Evolutionary conservation across 148 eudicot genomes (phyloP), one percentile per base, ranked within the genome.

Genomic region (Heliamphora exappendiculata): DNA sequence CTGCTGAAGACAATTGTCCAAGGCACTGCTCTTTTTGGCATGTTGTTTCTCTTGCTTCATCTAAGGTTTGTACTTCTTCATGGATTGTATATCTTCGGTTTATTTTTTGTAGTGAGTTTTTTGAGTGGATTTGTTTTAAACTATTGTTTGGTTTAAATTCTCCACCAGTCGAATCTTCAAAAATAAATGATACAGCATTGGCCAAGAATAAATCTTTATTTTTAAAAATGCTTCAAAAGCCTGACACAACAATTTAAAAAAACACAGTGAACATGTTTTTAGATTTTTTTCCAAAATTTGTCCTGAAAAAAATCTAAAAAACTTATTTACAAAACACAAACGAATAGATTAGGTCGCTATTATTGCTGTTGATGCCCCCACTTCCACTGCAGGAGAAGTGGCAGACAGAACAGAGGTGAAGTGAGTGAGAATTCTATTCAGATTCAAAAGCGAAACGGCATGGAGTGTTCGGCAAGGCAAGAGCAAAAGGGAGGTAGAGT

Each of bases 11-110:
- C 90, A 79, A 85, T 91, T 66, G 80, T 80, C 63, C 82, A 81
- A 86, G 93, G 93, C 78, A 89, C 93, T 5, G 91, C 96, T 44
- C 67, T 91, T 73, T 73, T 87, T 70, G 96, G 96, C 50, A 66
- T 85, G 75, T 75, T 90, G 75, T 84, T 82, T 82, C 79, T 90
- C 84, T 81, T 89, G 83, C 84, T 89, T 59, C 90, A 82, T 70
- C 74, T 91, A 82, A 91, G 91, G 96, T 91, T 36, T 34, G 66
- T 85, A 49, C 42, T 66, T 39, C 24, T 10, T 4, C 12, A 22
- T 19, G 57, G 17, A 45, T 57, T 49, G 5, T 47, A 22, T n/a
- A n/a, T n/a, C n/a, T n/a, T n/a, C n/a, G n/a, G n/a, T 20, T 20
- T 22, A 55, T 20, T 20, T 55, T 22, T 19, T 4, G 22, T 26